phyloP scores from a whole-genome alignment of 1,139 yeast species.

The Protomyces lactucae-debilis region DNA sequence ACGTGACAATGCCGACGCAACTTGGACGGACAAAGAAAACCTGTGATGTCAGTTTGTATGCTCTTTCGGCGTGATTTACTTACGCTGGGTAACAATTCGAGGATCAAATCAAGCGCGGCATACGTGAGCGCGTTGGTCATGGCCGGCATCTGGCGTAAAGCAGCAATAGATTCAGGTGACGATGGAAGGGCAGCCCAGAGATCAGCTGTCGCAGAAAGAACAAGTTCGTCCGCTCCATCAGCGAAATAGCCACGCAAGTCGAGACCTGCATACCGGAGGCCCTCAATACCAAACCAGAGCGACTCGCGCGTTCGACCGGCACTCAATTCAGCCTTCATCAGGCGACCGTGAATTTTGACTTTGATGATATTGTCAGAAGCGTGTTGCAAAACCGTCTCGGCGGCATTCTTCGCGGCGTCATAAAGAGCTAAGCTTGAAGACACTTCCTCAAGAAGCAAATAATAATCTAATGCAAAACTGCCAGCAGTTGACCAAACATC shows the following conservation, averaged over 20 bases:
- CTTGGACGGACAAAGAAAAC: slow-evolving; percentile 3
- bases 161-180: not conserved
- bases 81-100: not conserved
- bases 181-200: slow-evolving; percentile 10
- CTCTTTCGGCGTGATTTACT: not conserved
- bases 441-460: slow-evolving; percentile 5
- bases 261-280: slow-evolving; percentile 5
- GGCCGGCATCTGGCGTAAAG: not conserved
- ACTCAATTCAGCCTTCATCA: slow-evolving; percentile 1
- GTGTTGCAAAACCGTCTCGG: not conserved
- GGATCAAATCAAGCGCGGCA: slow-evolving; percentile 7
- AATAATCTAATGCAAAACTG: slow-evolving; percentile 1
- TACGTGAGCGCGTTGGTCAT: not conserved
- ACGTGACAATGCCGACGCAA: not conserved
- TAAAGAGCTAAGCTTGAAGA: slow-evolving; percentile 5
- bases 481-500: slow-evolving; percentile 7
- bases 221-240: not conserved
- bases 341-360: slow-evolving; percentile 1
- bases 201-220: not conserved
- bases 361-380: not conserved
- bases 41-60: not conserved
- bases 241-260: not conserved
- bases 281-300: not conserved
- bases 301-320: slow-evolving; percentile 4
- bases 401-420: slow-evolving; percentile 4